Evolutionary conservation across 2,329 filamentous ascomycete genomes (phyloP), one percentile per base, ranked within the genome.

Genomic region (Fusarium sp.): DNA sequence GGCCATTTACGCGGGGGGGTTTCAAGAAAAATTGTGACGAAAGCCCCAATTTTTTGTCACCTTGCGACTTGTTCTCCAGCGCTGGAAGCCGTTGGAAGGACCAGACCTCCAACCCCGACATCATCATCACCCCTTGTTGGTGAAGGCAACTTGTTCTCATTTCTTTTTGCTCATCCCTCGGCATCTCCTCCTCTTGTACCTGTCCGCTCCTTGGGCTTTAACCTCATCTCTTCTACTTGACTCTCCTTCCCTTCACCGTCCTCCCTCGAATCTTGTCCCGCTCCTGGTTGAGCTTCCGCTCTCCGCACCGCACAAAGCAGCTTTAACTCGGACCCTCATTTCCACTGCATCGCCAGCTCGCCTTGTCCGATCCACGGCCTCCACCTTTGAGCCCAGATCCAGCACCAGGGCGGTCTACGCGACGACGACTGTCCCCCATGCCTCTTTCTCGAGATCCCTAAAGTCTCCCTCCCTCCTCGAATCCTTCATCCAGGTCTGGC

Each of bases 1-100:
- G 61, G 58, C 70, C 71, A 67, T 67, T 66, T 67, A 67, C 71
- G 76, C 76, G 76, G 76, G 71, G 70, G 71, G 70, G 66, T 75
- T 74, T 78, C 57, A 76, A 78, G 75, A 79, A 78, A 80, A 80
- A 79, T 77, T 80, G 79, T 78, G 79, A 80, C 78, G 79, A 76
- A 73, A 71, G 73, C 73, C 73, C 76, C 74, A 45, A 75, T 76
- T 78, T 77, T 76, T 77, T 73, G 75, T 71, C 64, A 76, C 68
- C 69, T 73, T 70, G 59, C 64, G 68, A 70, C 69, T 75, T 64
- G 67, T 70, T 63, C 32, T 63, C 71, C 64, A 73, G 74, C 39
- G 71, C 60, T 73, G 71, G 77, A 73, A 75, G 74, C 77, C 74
- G 74, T 78, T 78, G 73, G 77, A 74, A 78, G 61, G 66, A 70